Conservation (phyloP, 768 basidiomycete genomes). For the Rubroboletus satanas region DNA sequence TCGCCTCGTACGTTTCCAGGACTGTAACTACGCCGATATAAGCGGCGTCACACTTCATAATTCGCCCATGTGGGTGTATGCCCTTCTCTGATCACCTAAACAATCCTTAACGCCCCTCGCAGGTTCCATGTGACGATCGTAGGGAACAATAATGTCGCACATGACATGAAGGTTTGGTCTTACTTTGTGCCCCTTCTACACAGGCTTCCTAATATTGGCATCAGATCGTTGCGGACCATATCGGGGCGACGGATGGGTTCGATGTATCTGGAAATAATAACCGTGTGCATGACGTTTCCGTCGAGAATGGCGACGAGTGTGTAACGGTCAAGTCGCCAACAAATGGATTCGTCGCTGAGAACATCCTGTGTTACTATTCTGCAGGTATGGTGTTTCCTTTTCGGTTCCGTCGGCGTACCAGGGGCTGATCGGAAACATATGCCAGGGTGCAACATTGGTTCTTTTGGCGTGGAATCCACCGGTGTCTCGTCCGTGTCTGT, state of each 20-base stretch:
- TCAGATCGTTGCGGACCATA: conserved; percentile 12
- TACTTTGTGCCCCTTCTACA: not conserved
- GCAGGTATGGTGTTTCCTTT: not conserved
- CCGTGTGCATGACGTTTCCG: conserved; percentile 32
- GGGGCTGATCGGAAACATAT: not conserved
- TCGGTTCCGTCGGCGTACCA: not conserved
- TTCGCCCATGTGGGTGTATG: conserved; percentile 4
- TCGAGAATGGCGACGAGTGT: conserved; percentile 33
- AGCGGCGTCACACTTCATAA: conserved; percentile 17
- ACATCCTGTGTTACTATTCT: conserved; percentile 12
- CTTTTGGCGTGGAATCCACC: not conserved
- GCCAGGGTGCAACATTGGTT: conserved; percentile 15
- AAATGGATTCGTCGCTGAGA: conserved; percentile 13
- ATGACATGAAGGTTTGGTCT: conserved; percentile 8
- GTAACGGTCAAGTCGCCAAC: conserved; percentile 34
- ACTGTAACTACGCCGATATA: conserved; percentile 3
- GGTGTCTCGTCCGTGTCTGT: conserved; percentile 1
- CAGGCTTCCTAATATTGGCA: not conserved
- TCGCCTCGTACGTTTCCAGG: conserved; percentile 6
- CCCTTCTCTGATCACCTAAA: not conserved
- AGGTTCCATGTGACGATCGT: conserved; percentile 14
- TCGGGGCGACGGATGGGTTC: conserved; percentile 9
- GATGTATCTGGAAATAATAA: conserved; percentile 29
- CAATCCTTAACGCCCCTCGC: not conserved
- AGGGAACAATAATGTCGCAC: conserved; percentile 5